A percentile compares a stretch with the other conserved stretches of the same genome.
Evolutionary conservation across 371 early-diverging fungal species (phyloP).

Genomic region (Sporodiniella umbellata): DNA sequence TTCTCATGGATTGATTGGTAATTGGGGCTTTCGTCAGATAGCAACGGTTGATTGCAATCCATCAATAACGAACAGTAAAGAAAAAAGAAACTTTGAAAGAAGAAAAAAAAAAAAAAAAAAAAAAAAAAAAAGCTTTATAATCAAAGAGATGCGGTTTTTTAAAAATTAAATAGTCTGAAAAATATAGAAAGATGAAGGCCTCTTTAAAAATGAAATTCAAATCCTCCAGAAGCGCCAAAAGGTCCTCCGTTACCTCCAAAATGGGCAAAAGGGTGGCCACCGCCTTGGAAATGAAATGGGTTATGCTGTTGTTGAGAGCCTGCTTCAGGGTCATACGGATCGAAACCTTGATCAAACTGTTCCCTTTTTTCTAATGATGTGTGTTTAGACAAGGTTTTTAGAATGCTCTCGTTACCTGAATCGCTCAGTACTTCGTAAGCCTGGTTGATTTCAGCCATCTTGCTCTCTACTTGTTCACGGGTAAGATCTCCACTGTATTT

Average conservation of each 20-base stretch:
- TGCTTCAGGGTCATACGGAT: constrained; percentile 84
- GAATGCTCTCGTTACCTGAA: constrained; percentile 57
- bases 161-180: too few relatives aligned
- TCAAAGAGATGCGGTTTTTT: not conserved
- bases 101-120: too few relatives aligned
- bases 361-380: constrained; percentile 9
- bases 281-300: constrained; percentile 23
- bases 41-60: not conserved
- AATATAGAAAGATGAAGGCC: not conserved
- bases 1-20: not conserved
- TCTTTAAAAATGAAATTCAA: constrained; percentile 18
- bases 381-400: not conserved
- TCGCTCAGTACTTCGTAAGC: constrained; percentile 91
- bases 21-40: not conserved
- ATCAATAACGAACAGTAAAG: not conserved
- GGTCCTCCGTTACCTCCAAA: constrained; percentile 53
- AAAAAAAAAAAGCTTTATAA: not conserved
- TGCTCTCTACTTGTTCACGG: constrained; percentile 76
- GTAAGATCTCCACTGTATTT: constrained; percentile 80
- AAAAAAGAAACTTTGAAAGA: not conserved
- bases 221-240: constrained; percentile 52
- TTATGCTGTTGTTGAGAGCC: constrained; percentile 39
- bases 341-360: constrained; percentile 88
- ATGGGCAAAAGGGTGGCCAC: constrained; percentile 55
- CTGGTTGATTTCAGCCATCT: constrained; percentile 92